Conservation (phyloP, 139 green algal species). For the Chlamydomonas schloesseri region DNA sequence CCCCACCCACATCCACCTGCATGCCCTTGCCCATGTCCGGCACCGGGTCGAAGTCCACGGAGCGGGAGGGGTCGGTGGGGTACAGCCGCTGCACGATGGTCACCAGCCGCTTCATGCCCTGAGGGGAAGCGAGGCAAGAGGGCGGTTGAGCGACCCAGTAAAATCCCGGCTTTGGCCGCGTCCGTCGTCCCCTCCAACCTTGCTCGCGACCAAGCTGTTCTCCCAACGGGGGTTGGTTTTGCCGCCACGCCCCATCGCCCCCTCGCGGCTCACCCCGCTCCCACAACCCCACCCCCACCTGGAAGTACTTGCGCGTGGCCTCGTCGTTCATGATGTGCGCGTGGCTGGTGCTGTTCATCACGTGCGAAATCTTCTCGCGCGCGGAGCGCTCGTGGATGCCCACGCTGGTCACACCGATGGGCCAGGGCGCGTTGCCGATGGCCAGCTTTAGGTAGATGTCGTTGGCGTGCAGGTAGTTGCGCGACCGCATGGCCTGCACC, state of each 20-base stretch:
- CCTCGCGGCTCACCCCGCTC: too few species aligned
- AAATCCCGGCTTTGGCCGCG: too few species aligned
- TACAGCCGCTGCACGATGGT: constrained; percentile 87
- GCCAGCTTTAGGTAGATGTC: constrained; percentile 97
- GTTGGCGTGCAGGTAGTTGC: constrained; percentile 95
- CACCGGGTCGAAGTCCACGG: constrained; percentile 84
- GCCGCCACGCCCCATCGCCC: not conserved
- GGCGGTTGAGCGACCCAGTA: too few species aligned
- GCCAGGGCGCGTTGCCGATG: constrained; percentile 97
- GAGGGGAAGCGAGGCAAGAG: too few species aligned
- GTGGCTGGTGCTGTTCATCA: constrained; percentile 74
- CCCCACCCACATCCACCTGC: too few species aligned
- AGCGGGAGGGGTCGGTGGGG: constrained; percentile 89
- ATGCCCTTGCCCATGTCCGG: constrained; percentile 69
- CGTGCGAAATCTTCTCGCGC: constrained; percentile 95
- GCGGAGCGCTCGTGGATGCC: constrained; percentile 94
- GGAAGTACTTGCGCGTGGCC: constrained; percentile 92
- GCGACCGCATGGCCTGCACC: constrained; percentile 76
- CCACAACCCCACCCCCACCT: constrained; percentile 48
- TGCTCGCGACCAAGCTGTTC: too few species aligned
- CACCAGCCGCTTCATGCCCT: constrained; percentile 92
- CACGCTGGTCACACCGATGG: constrained; percentile 95
- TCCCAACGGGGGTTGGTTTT: too few species aligned
- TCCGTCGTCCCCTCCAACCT: too few species aligned
- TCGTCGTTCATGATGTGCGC: constrained; percentile 99